phyloP scores from a whole-genome alignment of 768 basidiomycete species.

The Lactifluus hygrophoroides region DNA sequence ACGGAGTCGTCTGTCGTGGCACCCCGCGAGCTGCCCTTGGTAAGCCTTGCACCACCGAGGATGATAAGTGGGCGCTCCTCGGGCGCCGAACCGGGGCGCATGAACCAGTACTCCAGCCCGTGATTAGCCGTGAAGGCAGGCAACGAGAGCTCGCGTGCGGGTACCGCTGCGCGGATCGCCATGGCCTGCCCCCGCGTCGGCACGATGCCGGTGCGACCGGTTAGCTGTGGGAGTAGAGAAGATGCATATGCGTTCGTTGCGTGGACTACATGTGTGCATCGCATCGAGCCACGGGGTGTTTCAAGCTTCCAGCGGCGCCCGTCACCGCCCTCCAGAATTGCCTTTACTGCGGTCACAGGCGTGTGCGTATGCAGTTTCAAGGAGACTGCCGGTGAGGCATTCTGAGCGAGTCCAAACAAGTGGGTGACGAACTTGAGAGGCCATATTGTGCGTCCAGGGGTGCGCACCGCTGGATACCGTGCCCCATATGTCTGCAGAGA shows the following conservation, averaged over 20 bases:
- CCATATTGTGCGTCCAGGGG: conserved; percentile 61
- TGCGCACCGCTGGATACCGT: conserved; percentile 42
- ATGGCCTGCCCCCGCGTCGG: conserved; percentile 68
- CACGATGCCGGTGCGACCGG: conserved; percentile 46
- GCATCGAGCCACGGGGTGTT: conserved; percentile 60
- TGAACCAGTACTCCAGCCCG: conserved; percentile 75
- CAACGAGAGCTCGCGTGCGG: conserved; percentile 32
- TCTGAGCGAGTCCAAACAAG: conserved; percentile 41
- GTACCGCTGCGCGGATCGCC: conserved; percentile 35
- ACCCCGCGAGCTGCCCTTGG: conserved; percentile 39
- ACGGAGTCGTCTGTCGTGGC: conserved; percentile 48
- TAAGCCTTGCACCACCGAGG: conserved; percentile 59
- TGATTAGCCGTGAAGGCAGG: conserved; percentile 32
- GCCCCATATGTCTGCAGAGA: conserved; percentile 34
- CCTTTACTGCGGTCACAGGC: conserved; percentile 39
- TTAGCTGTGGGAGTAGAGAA: conserved; percentile 63
- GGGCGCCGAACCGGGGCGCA: conserved; percentile 37
- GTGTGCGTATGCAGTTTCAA: conserved; percentile 66
- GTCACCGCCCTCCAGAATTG: conserved; percentile 27
- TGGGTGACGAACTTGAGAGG: conserved; percentile 74
- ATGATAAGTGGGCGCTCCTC: conserved; percentile 50
- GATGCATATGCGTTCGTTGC: conserved; percentile 83
- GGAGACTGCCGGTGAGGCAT: conserved; percentile 27
- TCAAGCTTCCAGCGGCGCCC: conserved; percentile 42
- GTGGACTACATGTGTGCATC: conserved; percentile 62